Conservation (phyloP, 306 rosid species). For the Cicer bijugum region DNA sequence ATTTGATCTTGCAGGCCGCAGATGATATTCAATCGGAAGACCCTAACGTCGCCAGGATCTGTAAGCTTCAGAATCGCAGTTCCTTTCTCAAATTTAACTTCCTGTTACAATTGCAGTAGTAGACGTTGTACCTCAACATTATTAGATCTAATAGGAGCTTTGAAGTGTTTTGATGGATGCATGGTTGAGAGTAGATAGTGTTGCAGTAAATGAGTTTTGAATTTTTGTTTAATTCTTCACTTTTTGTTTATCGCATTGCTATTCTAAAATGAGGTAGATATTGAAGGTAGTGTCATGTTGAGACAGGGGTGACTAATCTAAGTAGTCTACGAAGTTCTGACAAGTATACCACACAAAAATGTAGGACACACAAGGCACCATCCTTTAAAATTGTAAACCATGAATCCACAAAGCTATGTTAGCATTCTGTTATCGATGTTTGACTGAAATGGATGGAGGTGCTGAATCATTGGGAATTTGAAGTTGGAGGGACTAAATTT, state of each 20-base stretch:
- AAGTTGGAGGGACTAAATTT: not conserved
- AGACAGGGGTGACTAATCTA: slow-evolving; percentile 9
- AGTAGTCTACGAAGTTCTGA: not conserved
- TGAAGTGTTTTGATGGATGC: slow-evolving; percentile 1
- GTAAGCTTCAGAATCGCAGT: slow-evolving; percentile 52
- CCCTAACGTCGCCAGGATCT: slow-evolving; percentile 74
- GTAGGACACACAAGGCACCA: not conserved
- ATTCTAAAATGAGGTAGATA: slow-evolving; percentile 7
- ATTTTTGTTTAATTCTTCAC: not conserved
- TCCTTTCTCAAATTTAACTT: not conserved
- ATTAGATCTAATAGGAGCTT: slow-evolving; percentile 34
- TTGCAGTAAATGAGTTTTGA: not conserved
- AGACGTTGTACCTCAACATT: not conserved
- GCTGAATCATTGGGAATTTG: slow-evolving; percentile 1
- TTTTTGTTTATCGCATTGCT: not conserved
- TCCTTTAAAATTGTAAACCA: not conserved
- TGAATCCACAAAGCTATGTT: not conserved
- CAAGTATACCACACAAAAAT: not conserved
- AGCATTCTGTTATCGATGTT: slow-evolving; percentile 13
- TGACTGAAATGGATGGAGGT: slow-evolving; percentile 11
- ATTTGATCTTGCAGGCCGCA: slow-evolving; percentile 85
- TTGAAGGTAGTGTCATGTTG: slow-evolving; percentile 18
- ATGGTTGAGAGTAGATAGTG: not conserved
- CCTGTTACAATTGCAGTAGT: not conserved
- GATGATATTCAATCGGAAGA: slow-evolving; percentile 86